phyloP scores from a whole-genome alignment of 768 basidiomycete species.

The Trametes cinnabarina region DNA sequence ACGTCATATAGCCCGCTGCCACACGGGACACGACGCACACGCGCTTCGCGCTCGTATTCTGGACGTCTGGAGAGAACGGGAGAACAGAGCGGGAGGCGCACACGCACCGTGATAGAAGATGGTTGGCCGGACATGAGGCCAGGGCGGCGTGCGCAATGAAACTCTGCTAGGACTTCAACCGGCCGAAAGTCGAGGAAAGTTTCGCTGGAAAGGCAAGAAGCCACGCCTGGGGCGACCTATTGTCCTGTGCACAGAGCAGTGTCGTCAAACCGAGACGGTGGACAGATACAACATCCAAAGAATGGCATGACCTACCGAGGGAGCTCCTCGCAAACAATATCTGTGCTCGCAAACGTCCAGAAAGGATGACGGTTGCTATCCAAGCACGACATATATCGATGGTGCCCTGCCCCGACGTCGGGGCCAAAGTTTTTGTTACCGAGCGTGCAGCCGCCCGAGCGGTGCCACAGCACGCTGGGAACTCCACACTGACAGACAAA shows the following conservation, averaged over 20 bases:
- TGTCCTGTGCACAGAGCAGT: no score
- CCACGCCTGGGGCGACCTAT: no score
- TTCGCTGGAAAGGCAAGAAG: background rate
- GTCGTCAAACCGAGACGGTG: no score
- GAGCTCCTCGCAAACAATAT: no score
- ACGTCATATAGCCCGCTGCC: constrained; percentile 4
- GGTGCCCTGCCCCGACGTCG: constrained; percentile 4
- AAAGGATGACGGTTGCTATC: constrained; percentile 2
- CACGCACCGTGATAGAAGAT: background rate
- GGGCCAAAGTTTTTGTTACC: background rate
- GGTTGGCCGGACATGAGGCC: background rate
- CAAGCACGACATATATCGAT: background rate
- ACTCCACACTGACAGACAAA: background rate
- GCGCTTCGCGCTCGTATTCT: no score
- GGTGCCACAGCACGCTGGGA: background rate
- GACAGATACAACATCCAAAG: no score
- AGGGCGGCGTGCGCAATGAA: background rate
- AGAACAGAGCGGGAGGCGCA: background rate
- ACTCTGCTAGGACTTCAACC: background rate
- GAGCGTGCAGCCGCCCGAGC: constrained; percentile 5
- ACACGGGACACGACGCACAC: background rate
- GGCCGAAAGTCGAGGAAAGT: background rate
- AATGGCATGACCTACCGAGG: no score
- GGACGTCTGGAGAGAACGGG: background rate
- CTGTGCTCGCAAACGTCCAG: no score